These are phyloP conservation scores for Metarhizium brunneum DNA, from an alignment of 2,329 filamentous ascomycete species.

Conservation along the genomic window DNA sequence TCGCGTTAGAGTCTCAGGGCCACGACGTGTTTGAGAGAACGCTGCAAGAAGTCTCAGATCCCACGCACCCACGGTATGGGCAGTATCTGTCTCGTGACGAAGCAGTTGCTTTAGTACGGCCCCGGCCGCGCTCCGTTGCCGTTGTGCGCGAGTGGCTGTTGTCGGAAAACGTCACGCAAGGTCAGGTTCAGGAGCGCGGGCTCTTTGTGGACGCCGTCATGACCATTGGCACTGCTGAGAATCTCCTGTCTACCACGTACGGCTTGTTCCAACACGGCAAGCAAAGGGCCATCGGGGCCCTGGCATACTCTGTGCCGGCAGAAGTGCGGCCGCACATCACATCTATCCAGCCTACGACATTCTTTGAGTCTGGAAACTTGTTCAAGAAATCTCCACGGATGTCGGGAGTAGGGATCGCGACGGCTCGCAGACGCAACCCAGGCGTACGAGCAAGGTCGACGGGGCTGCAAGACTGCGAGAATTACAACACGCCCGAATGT, in stretches of 20 bases:
- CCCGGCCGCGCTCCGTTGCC: conserved; percentile 26
- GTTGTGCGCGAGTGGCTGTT: conserved; percentile 37
- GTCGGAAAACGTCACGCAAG: conserved; percentile 24
- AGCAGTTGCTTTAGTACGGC: conserved; percentile 38
- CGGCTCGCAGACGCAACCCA: not conserved
- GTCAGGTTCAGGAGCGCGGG: conserved; percentile 24
- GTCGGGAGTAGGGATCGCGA: not conserved
- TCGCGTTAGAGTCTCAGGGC: conserved; percentile 18
- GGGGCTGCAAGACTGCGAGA: conserved; percentile 21
- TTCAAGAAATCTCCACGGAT: not conserved
- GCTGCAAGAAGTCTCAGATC: conserved; percentile 39
- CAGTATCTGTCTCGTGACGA: conserved; percentile 38
- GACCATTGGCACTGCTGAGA: conserved; percentile 29
- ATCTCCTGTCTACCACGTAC: conserved; percentile 38
- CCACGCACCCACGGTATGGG: conserved; percentile 36
- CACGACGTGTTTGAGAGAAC: conserved; percentile 28
- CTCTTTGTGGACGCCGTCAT: conserved; percentile 34
- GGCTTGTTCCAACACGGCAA: conserved; percentile 23
- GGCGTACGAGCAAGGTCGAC: conserved; percentile 5
- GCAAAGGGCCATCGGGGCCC: conserved; percentile 31
- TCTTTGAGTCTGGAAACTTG: conserved; percentile 10
- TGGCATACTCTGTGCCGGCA: conserved; percentile 29
- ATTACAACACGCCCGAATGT: conserved; percentile 32
- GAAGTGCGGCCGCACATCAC: conserved; percentile 23
- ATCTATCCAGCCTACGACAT: conserved; percentile 40